Percentiles rank a stretch among this genome's conserved stretches.
Evolutionary conservation across 495 filamentous ascomycete species (phyloP).

Genomic region (Xylaria telfairii): DNA sequence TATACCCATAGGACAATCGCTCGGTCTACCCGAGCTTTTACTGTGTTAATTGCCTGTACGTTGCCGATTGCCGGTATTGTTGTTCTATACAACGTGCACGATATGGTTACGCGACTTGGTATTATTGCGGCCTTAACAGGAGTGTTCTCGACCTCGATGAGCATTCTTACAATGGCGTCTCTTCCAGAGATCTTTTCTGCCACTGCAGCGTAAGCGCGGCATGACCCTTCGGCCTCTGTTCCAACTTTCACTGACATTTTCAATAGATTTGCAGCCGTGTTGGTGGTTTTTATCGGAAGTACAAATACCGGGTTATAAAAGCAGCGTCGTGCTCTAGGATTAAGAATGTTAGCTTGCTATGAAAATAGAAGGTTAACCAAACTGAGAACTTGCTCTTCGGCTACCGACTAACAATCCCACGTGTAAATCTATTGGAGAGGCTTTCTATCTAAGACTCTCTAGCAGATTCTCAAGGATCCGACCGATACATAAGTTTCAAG

Average conservation of each 20-base stretch:
- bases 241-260: not conserved
- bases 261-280: constrained; percentile 6
- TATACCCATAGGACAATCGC: constrained; percentile 11
- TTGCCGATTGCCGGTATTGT: constrained; percentile 14
- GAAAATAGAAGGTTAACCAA: too few relatives aligned
- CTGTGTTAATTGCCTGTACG: constrained; percentile 11
- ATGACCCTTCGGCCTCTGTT: not conserved
- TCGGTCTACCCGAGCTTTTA: constrained; percentile 6
- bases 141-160: constrained; percentile 17
- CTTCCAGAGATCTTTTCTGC: constrained; percentile 15
- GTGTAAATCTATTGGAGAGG: too few relatives aligned
- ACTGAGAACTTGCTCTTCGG: too few relatives aligned
- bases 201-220: constrained; percentile 9
- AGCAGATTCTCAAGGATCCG: too few relatives aligned
- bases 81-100: not conserved
- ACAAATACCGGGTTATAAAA: not conserved
- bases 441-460: too few relatives aligned
- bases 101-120: constrained; percentile 7
- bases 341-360: too few relatives aligned
- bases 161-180: constrained; percentile 3
- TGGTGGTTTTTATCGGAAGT: constrained; percentile 11
- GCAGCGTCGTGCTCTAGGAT: too few relatives aligned
- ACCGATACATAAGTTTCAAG: too few relatives aligned
- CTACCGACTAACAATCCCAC: too few relatives aligned
- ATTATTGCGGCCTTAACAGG: constrained; percentile 5